Evolutionary conservation across 202 grass and related monocot genomes (phyloP).

Genomic region (Bolboschoenoplectus hybrid): DNA sequence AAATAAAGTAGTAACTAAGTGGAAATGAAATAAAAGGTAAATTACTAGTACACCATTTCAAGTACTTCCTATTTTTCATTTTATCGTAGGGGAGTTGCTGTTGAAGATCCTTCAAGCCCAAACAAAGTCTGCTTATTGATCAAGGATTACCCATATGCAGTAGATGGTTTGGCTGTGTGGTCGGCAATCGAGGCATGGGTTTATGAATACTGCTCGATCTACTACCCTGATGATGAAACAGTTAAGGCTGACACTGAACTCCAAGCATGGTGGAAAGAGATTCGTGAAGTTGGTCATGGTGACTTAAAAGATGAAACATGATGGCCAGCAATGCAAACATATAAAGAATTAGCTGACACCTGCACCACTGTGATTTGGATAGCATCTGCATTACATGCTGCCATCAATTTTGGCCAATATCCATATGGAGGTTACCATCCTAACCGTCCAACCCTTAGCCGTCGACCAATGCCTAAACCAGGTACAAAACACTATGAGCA

Average conservation of each 20-base stretch:
- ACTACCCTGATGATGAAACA: conserved; percentile 55
- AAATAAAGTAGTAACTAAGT: neutral
- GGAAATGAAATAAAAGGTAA: neutral
- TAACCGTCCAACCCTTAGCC: conserved; percentile 74
- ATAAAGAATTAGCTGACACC: conserved; percentile 46
- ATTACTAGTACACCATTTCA: neutral
- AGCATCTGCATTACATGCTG: conserved; percentile 76
- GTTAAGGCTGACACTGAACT: conserved; percentile 61
- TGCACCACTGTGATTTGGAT: conserved; percentile 91
- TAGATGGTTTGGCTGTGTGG: conserved; percentile 79
- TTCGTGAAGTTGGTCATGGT: conserved; percentile 69
- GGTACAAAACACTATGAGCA: conserved; percentile 42
- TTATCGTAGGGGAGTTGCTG: conserved; percentile 60
- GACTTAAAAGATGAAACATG: conserved; percentile 66
- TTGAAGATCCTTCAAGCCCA: conserved; percentile 43
- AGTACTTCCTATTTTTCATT: neutral
- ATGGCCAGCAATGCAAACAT: conserved; percentile 70
- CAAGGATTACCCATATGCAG: conserved; percentile 86
- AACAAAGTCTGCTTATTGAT: conserved; percentile 64
- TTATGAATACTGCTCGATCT: conserved; percentile 65
- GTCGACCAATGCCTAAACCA: conserved; percentile 53
- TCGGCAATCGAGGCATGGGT: conserved; percentile 73
- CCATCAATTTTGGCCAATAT: conserved; percentile 90
- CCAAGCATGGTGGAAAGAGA: conserved; percentile 82
- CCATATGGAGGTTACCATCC: conserved; percentile 73